Conservation (phyloP, 305 asterid genomes). For the Solanum hybrid region DNA sequence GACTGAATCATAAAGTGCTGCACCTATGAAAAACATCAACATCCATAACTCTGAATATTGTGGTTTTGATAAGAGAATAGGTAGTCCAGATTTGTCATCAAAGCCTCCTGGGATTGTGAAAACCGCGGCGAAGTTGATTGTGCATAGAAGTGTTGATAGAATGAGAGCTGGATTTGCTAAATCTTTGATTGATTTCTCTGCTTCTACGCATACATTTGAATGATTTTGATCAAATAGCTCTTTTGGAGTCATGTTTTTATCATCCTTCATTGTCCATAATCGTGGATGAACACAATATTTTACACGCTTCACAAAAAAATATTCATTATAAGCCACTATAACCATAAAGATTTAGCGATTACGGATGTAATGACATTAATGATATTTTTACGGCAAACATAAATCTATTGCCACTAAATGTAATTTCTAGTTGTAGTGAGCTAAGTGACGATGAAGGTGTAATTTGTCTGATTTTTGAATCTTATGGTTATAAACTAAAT, state of each 20-base stretch:
- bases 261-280: background rate
- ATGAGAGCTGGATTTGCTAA: background rate
- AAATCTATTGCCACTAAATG: background rate
- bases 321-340: background rate
- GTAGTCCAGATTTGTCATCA: background rate
- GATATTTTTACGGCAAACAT: background rate
- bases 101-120: slow-evolving; percentile 3
- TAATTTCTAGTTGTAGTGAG: background rate
- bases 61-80: background rate
- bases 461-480: background rate
- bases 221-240: background rate
- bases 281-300: background rate
- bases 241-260: background rate
- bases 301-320: background rate
- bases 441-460: background rate
- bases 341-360: no score
- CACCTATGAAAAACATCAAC: background rate
- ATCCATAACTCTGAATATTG: background rate
- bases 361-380: background rate
- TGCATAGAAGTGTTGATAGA: slow-evolving; percentile 2
- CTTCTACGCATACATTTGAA: background rate
- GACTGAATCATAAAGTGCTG: background rate
- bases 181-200: background rate
- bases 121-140: background rate
- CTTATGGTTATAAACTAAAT: background rate